Base-by-base conservation (phyloP, 305 asterid genomes). In the Fraxinus albicans region DNA sequence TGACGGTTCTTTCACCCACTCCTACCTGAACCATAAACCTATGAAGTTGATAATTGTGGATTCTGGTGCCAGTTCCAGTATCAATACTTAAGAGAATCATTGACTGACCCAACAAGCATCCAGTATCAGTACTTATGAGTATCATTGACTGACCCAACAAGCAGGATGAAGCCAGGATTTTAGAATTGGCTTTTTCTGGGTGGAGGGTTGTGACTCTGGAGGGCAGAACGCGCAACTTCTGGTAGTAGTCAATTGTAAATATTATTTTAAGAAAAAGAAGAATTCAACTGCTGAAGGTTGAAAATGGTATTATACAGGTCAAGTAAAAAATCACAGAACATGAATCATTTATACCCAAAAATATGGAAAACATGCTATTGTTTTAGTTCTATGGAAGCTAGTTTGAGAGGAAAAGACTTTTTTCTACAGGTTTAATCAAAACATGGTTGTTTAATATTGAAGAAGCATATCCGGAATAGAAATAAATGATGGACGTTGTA, bases 131-230 rank as follows among this genome's bases (percentile, higher is more conserved):
- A 83, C 73, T 77, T 78, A 4, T 13, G 40, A 33, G 63, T 53
- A 76, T 70, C 67, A 23, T 77, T 70, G 79, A 78, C 73, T 47
- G 83, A 60, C 85, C 34, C 82, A 55, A 80, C 38, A 42, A 58
- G 69, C 69, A 58, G 70, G 67, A 44, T 72, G 25, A 72, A 72
- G 44, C 23, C 47, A 6, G 12, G 77, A 72, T 72, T 72, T 72
- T 34, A 72, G 13, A 17, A 29, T 7, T 34, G 7, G 3, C 36
- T 7, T 72, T 33, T 33, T 67, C 8, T 67, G 35, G 36, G 73
- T 65, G 73, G 74, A 19, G 76, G 42, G 1, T 72, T 72, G 25
- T 34, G 47, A 72, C 12, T 1, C 21, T 69, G 40, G 75, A 69
- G 40, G 75, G 35, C 33, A 31, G 75, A 69, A 69, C n/a, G 2